Percentiles rank a stretch among this genome's conserved stretches.
Conservation (phyloP, 2,329 filamentous ascomycete species). For the Aspergillus niger region DNA sequence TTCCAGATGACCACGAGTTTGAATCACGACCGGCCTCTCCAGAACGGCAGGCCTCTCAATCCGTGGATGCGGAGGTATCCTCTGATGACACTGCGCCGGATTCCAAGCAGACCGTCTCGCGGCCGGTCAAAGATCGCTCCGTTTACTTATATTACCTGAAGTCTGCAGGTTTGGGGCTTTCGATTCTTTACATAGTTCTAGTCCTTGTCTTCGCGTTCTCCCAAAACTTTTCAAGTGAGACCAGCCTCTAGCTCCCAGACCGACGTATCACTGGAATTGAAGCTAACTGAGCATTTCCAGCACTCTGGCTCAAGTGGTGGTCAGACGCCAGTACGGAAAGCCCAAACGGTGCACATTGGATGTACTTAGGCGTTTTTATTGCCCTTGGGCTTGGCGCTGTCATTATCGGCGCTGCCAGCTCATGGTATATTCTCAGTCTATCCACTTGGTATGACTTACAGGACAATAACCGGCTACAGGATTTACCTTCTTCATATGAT, state of each 20-base stretch:
- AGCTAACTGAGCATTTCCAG: background rate
- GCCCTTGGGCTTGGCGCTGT: background rate
- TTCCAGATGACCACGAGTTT: background rate
- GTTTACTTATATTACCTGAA: background rate
- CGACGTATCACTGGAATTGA: too few relatives aligned
- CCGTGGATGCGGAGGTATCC: background rate
- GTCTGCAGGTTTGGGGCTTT: background rate
- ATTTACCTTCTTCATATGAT: background rate
- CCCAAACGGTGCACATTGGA: background rate
- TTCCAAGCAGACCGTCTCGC: too few relatives aligned
- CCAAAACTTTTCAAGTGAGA: background rate
- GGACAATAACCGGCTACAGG: background rate
- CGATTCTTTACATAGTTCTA: background rate
- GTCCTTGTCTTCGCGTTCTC: background rate
- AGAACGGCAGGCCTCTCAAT: background rate
- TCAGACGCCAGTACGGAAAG: background rate
- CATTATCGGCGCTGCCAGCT: background rate
- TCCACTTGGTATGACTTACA: too few relatives aligned
- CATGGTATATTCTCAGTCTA: background rate
- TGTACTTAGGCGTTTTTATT: background rate
- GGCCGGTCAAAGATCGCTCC: background rate
- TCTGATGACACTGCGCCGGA: background rate
- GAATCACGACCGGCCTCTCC: too few relatives aligned
- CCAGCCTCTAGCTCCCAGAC: too few relatives aligned
- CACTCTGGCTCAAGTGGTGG: constrained; percentile 1